Base-by-base conservation (phyloP, 352 stramenopile species). In the Phytopythium litorale region DNA sequence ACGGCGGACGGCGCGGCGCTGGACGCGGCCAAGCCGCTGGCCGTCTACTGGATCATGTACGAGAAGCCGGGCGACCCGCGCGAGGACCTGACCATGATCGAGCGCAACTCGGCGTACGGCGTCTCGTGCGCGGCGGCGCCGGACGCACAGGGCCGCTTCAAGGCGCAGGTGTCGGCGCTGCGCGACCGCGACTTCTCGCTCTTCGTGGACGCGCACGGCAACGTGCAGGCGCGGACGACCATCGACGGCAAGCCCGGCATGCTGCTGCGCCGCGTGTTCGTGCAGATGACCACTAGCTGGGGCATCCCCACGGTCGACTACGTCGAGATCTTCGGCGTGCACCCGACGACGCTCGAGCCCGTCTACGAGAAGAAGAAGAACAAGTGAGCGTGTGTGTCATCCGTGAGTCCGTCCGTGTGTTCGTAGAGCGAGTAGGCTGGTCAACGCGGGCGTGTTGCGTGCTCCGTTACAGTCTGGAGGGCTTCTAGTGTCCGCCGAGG, bases 11-110 rank as follows among this genome's bases (percentile, higher is more conserved):
- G 63, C 18, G 75, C 78, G 53, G 66, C 70, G 46, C 71, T 94
- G 25, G 83, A 94, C 46, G 33, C 68, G 16, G 64, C 62, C 43
- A 87, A 79, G 28, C 86, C 83, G n/a, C 74, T 94, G 49, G 75
- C 84, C 37, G 81, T 92, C 23, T 94, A 77, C 62, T 94, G 85
- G 85, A 87, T 92, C 71, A 94, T 94, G 85, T 94, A 88, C 66
- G 84, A 91, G 63, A 91, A 92, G 67, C 67, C 70, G 21, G 82
- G 81, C 42, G 67, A 72, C 28, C 84, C 84, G 43, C 74, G 74
- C 18, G 85, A 94, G 59, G 85, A 92, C 30, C 76, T 94, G 45
- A 94, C 88, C 62, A 88, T 92, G 79, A 87, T 94, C 56, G 85
- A 94, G 68, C 79, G 85, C 55, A 94, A 89, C 64, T 91, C 75